Conservation (phyloP, 2,329 filamentous ascomycete species). For the Ceratocystiopsis brevicomis region DNA sequence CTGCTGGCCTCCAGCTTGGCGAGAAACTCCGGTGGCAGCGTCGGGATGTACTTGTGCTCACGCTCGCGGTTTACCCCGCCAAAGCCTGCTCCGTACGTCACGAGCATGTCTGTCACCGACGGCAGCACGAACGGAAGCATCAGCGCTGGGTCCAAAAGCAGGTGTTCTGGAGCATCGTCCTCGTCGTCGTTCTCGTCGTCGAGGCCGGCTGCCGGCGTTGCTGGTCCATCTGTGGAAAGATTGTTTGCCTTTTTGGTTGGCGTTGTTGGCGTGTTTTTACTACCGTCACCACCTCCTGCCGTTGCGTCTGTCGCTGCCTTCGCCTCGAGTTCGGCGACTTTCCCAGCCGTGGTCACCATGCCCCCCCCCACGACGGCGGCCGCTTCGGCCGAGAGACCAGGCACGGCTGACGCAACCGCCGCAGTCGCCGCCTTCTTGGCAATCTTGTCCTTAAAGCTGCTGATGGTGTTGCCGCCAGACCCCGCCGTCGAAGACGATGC, state of each 20-base stretch:
- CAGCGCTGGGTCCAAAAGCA: conserved; percentile 73
- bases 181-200: conserved; percentile 33
- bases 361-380: conserved; percentile 1
- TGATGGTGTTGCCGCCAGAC: too few relatives aligned
- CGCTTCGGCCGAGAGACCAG: not conserved
- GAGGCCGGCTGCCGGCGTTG: conserved; percentile 10
- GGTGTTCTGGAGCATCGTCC: conserved; percentile 50
- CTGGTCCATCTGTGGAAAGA: too few relatives aligned
- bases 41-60: conserved; percentile 89
- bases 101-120: conserved; percentile 91
- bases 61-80: conserved; percentile 81
- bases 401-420: too few relatives aligned
- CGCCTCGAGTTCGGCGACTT: too few relatives aligned
- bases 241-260: conserved; percentile 1
- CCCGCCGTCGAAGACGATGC: too few relatives aligned
- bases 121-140: conserved; percentile 93
- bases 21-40: conserved; percentile 82
- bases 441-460: too few relatives aligned
- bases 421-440: too few relatives aligned
- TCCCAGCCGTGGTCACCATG: not conserved
- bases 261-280: conserved; percentile 1
- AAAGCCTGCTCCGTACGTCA: conserved; percentile 87
- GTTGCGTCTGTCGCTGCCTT: not conserved
- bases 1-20: conserved; percentile 56
- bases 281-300: not conserved